Conservation (phyloP, 2,329 filamentous ascomycete genomes). For the Cladosporium cucumerinum region DNA sequence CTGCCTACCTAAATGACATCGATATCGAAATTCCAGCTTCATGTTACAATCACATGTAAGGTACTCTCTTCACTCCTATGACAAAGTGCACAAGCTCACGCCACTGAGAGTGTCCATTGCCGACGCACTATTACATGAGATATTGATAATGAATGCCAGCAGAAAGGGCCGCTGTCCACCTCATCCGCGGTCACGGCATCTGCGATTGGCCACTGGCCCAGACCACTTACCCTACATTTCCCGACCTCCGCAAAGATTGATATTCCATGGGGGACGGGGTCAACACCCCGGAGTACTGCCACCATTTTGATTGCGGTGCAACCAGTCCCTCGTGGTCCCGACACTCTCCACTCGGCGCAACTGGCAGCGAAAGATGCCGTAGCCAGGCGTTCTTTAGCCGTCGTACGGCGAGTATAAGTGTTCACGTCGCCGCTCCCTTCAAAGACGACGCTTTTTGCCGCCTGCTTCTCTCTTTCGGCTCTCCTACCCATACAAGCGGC, state of each 20-base stretch:
- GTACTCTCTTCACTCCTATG: background rate
- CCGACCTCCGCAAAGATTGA: background rate
- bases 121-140: background rate
- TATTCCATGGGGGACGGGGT: background rate
- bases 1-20: background rate
- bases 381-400: slow-evolving; percentile 13
- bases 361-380: slow-evolving; percentile 11
- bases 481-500: background rate
- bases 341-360: slow-evolving; percentile 12
- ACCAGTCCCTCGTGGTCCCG: slow-evolving; percentile 13
- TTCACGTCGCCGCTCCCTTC: background rate
- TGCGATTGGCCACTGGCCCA: background rate
- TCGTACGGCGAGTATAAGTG: slow-evolving; percentile 14
- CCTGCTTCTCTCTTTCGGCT: background rate
- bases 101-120: background rate
- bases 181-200: background rate
- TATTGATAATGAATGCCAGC: background rate
- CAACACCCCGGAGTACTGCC: background rate
- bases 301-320: background rate
- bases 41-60: background rate
- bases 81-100: background rate
- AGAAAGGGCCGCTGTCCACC: slow-evolving; percentile 10
- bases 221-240: background rate
- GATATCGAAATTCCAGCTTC: background rate
- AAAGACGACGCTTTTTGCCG: background rate